Conservation (phyloP, 768 basidiomycete species). For the Phaeotremella fagi region DNA sequence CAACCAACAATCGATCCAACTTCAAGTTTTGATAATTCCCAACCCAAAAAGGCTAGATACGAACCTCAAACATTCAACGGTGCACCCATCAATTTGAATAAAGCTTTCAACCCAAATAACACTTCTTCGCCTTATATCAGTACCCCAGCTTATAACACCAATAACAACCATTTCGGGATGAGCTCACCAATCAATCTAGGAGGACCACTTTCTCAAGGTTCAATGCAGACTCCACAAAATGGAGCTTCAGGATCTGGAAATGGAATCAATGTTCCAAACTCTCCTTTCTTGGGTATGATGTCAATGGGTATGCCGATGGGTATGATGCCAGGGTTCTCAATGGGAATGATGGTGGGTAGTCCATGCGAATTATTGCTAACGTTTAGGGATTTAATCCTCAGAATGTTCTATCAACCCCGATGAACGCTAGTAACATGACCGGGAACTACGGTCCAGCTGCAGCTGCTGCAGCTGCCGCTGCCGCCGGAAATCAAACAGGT, state of each 20-base stretch:
- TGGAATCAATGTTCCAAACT: conserved; percentile 8
- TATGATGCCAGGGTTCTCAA: conserved; percentile 10
- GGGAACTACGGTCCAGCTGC: conserved; percentile 68
- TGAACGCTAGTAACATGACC: conserved; percentile 54
- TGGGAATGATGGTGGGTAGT: neutral
- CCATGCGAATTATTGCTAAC: neutral
- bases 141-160: neutral
- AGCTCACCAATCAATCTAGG: conserved; percentile 15
- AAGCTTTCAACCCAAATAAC: conserved; percentile 13
- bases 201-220: conserved; percentile 12
- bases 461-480: conserved; percentile 62
- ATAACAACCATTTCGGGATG: neutral
- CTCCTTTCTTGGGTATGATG: conserved; percentile 15
- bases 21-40: conserved; percentile 15
- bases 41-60: conserved; percentile 29
- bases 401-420: conserved; percentile 32
- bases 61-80: conserved; percentile 6
- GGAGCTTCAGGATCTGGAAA: conserved; percentile 2
- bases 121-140: conserved; percentile 6
- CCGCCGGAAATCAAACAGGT: conserved; percentile 53
- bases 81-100: conserved; percentile 4
- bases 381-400: conserved; percentile 9
- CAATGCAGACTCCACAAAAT: conserved; percentile 7
- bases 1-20: conserved; percentile 27
- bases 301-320: conserved; percentile 33